A percentile compares a stretch with the other conserved stretches of the same genome.
Evolutionary conservation across 2,329 filamentous ascomycete genomes (phyloP).

Genomic region (Leptosphaerulina australis): DNA sequence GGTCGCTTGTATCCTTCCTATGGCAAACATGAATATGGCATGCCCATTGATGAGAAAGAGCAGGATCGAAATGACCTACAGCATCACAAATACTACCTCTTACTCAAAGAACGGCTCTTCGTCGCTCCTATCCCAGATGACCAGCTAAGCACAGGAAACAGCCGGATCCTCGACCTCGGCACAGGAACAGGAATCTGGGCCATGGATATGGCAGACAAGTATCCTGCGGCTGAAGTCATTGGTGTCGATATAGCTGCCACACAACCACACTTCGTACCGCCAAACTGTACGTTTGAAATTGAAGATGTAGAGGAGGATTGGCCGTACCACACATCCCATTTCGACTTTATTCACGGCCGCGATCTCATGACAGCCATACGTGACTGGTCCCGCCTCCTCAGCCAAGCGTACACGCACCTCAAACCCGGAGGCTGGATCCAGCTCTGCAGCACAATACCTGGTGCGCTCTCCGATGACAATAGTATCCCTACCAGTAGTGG

Average conservation of each 20-base stretch:
- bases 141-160: conserved; percentile 30
- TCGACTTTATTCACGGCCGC: conserved; percentile 42
- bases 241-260: conserved; percentile 49
- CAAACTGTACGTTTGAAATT: conserved; percentile 49
- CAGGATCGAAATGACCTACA: conserved; percentile 32
- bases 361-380: conserved; percentile 40
- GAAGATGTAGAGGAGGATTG: conserved; percentile 50
- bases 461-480: conserved; percentile 26
- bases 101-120: conserved; percentile 26
- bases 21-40: conserved; percentile 31
- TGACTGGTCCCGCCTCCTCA: conserved; percentile 39
- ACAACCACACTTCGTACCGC: conserved; percentile 48
- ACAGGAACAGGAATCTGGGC: conserved; percentile 35
- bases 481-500: conserved; percentile 29
- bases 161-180: conserved; percentile 35
- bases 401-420: conserved; percentile 46
- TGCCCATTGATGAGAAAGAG: conserved; percentile 38
- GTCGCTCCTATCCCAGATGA: conserved; percentile 23
- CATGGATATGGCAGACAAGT: conserved; percentile 35
- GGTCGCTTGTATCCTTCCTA: conserved; percentile 30
- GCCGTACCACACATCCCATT: conserved; percentile 39
- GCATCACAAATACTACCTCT: conserved; percentile 32
- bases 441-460: conserved; percentile 32
- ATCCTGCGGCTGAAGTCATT: conserved; percentile 19
- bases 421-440: conserved; percentile 45